phyloP scores from a whole-genome alignment of 805 yeast species.

The Nakazawaea molendinolei region DNA sequence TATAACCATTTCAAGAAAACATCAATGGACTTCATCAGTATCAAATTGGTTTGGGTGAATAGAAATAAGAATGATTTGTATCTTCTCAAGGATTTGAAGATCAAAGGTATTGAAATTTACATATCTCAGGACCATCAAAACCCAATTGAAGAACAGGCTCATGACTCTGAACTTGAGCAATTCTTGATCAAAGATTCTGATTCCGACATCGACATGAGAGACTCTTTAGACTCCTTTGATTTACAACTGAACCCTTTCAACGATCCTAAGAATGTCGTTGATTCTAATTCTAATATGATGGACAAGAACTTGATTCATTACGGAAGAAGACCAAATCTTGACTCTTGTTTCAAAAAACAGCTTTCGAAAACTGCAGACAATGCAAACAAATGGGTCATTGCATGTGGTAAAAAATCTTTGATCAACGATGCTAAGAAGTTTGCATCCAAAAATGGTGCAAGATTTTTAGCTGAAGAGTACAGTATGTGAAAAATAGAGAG shows the following conservation, averaged over 20 bases:
- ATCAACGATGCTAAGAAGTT: constrained; percentile 32
- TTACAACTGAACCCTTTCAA: constrained; percentile 20
- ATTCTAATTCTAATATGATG: neutral
- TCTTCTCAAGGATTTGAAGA: constrained; percentile 32
- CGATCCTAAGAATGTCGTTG: constrained; percentile 4
- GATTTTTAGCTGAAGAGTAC: constrained; percentile 39
- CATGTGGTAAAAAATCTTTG: constrained; percentile 51
- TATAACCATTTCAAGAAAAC: constrained; percentile 31
- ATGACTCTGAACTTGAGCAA: constrained; percentile 7
- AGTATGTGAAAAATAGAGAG: constrained; percentile 23
- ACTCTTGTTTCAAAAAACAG: constrained; percentile 22
- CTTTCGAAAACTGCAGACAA: constrained; percentile 24
- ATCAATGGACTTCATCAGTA: constrained; percentile 19
- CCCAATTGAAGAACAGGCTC: neutral
- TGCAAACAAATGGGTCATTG: constrained; percentile 43
- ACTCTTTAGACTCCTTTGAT: constrained; percentile 14
- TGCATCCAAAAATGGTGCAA: constrained; percentile 29
- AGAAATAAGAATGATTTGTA: constrained; percentile 39
- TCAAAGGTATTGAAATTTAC: constrained; percentile 30
- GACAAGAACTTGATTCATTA: constrained; percentile 16
- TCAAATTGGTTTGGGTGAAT: constrained; percentile 50
- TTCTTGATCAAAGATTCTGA: constrained; percentile 10
- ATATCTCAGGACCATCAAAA: constrained; percentile 22
- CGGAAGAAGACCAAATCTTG: constrained; percentile 40
- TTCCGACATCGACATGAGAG: constrained; percentile 10